phyloP scores from a whole-genome alignment of 2,329 filamentous ascomycete species.

The Arthroderma uncinatum region DNA sequence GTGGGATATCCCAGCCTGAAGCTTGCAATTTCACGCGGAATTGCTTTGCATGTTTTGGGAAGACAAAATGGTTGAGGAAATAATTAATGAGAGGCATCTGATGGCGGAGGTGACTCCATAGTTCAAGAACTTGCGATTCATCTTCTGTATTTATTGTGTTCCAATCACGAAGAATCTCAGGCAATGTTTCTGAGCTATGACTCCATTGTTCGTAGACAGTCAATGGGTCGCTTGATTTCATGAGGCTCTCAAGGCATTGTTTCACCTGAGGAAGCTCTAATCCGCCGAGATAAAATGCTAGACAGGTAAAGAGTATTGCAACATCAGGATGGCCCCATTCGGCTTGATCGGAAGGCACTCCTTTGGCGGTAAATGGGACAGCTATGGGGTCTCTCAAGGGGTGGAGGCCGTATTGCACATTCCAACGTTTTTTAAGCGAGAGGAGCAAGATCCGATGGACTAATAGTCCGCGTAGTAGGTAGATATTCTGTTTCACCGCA shows the following conservation, averaged over 20 bases:
- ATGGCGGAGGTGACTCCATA: constrained; percentile 43
- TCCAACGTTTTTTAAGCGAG: constrained; percentile 50
- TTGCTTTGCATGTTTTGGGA: constrained; percentile 51
- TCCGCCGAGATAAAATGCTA: constrained; percentile 49
- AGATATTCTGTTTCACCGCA: constrained; percentile 6
- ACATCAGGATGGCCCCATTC: constrained; percentile 55
- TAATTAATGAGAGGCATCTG: constrained; percentile 51
- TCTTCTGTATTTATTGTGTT: constrained; percentile 51
- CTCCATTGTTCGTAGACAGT: constrained; percentile 37
- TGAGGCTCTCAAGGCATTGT: constrained; percentile 38
- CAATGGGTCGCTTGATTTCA: constrained; percentile 42
- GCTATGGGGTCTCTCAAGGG: constrained; percentile 37
- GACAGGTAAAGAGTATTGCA: constrained; percentile 44
- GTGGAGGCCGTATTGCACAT: constrained; percentile 54
- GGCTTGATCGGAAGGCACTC: constrained; percentile 43
- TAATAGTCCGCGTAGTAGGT: constrained; percentile 39
- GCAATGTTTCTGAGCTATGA: constrained; percentile 25
- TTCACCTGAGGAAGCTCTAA: constrained; percentile 43
- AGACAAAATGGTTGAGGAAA: constrained; percentile 49
- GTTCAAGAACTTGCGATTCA: constrained; percentile 32
- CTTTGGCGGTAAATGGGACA: constrained; percentile 52
- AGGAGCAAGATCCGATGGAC: constrained; percentile 46
- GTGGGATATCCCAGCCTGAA: constrained; percentile 54
- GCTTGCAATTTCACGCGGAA: constrained; percentile 53
- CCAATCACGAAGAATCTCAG: constrained; percentile 32